These are phyloP conservation scores for Pyrus communis DNA, from an alignment of 306 rosid species.

Conservation along the genomic window DNA sequence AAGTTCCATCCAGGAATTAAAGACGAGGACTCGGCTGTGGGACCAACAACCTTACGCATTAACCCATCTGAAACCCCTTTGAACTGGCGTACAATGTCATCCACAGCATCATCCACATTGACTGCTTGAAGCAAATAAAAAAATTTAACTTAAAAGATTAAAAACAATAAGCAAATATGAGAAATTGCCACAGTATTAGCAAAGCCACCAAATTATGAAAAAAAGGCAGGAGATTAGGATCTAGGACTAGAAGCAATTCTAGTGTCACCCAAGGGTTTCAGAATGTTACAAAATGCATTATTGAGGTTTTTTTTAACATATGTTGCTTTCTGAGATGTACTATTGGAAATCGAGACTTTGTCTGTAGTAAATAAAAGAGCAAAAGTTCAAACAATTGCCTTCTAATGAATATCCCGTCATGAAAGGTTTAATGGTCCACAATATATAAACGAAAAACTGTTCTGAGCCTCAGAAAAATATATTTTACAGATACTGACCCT, in stretches of 20 bases:
- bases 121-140: conserved; percentile 39
- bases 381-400: background rate
- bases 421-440: background rate
- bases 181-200: background rate
- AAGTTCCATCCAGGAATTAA: conserved; percentile 27
- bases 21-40: conserved; percentile 37
- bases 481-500: background rate
- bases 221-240: background rate
- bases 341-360: background rate
- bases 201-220: background rate
- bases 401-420: background rate
- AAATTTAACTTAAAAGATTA: background rate
- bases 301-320: background rate
- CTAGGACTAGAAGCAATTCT: background rate
- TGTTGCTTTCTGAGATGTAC: background rate
- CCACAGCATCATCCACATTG: conserved; percentile 91
- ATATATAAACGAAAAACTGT: background rate
- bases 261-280: background rate
- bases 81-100: conserved; percentile 89
- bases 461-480: background rate
- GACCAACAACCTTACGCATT: conserved; percentile 58
- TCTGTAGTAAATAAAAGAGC: background rate
- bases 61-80: conserved; percentile 94
- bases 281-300: background rate
- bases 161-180: background rate